phyloP scores from a whole-genome alignment of 1,284 basidiomycete species.

The Moesziomyces antarcticus region DNA sequence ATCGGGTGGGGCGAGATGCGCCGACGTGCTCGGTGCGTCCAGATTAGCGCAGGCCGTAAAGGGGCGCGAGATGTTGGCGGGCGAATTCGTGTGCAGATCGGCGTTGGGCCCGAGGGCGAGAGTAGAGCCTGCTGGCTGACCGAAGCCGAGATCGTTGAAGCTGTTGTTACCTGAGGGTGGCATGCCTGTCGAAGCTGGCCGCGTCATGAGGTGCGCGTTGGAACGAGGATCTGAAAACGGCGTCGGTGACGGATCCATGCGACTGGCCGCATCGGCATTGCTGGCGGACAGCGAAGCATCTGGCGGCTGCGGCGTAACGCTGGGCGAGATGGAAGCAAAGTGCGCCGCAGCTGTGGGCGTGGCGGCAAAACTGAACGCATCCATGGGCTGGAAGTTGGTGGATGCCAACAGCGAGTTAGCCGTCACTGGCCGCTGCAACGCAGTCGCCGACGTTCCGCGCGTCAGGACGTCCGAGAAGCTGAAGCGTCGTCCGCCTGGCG shows the following conservation, averaged over 20 bases:
- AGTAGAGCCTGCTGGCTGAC: slow-evolving; percentile 6
- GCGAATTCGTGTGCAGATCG: slow-evolving; percentile 1
- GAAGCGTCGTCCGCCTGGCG: slow-evolving; percentile 41
- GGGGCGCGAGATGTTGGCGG: slow-evolving; percentile 23
- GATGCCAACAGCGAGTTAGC: slow-evolving; percentile 23
- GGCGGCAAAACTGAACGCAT: slow-evolving; percentile 9
- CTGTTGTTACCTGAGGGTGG: slow-evolving; percentile 6
- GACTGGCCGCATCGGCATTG: slow-evolving; percentile 6
- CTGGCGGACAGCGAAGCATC: slow-evolving; percentile 9
- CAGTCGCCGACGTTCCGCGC: slow-evolving; percentile 5
- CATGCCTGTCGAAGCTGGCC: slow-evolving; percentile 32
- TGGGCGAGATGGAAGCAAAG: slow-evolving; percentile 10
- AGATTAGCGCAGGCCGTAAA: slow-evolving; percentile 30
- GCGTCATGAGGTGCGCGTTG: slow-evolving; percentile 5
- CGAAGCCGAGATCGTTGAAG: slow-evolving; percentile 12
- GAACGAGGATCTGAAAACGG: neutral
- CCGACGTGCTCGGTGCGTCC: slow-evolving; percentile 5
- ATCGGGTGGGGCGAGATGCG: slow-evolving; percentile 17
- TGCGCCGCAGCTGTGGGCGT: slow-evolving; percentile 3
- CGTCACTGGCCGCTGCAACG: slow-evolving; percentile 26
- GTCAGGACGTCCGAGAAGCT: slow-evolving; percentile 44
- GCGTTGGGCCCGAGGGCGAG: neutral
- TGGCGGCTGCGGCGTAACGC: slow-evolving; percentile 17
- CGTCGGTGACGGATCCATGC: slow-evolving; percentile 2
- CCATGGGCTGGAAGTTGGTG: slow-evolving; percentile 10